Percentiles rank a stretch among this genome's conserved stretches.
Evolutionary conservation across 2,329 filamentous ascomycete genomes (phyloP).

Genomic region (Periconia sp.): DNA sequence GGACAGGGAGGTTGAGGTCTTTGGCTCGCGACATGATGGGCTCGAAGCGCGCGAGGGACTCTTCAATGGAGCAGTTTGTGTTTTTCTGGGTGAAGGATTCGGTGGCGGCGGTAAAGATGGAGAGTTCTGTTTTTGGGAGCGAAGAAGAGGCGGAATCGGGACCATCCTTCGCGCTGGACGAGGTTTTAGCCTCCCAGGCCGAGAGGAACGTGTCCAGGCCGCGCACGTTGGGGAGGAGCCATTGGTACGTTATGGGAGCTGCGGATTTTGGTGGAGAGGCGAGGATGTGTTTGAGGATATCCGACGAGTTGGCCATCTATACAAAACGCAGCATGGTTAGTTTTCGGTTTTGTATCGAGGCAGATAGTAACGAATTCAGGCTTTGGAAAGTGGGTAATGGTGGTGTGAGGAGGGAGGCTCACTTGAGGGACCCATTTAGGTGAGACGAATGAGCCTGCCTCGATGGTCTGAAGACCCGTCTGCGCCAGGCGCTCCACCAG

Average conservation of each 20-base stretch:
- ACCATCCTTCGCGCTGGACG: constrained; percentile 45
- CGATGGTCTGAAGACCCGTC: constrained; percentile 72
- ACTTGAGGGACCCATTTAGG: constrained; percentile 86
- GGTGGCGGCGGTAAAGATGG: constrained; percentile 80
- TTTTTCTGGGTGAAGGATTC: constrained; percentile 80
- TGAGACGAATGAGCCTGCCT: constrained; percentile 79
- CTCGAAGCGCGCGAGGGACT: constrained; percentile 69
- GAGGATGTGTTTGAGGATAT: constrained; percentile 72
- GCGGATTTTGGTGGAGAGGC: constrained; percentile 57
- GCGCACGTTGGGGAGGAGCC: constrained; percentile 76
- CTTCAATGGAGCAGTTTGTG: constrained; percentile 76
- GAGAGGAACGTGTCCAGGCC: constrained; percentile 66
- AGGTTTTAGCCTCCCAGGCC: constrained; percentile 53
- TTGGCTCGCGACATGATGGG: constrained; percentile 72
- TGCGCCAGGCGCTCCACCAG: constrained; percentile 69
- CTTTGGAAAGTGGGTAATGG: background rate
- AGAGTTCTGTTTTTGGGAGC: constrained; percentile 58
- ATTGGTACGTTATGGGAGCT: constrained; percentile 70
- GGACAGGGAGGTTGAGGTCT: constrained; percentile 65
- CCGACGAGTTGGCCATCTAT: constrained; percentile 77
- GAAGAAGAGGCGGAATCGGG: constrained; percentile 39
- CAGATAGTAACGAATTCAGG: background rate
- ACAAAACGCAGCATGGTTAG: constrained; percentile 13
- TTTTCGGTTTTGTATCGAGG: constrained; percentile 40
- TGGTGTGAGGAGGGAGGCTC: background rate